phyloP scores from a whole-genome alignment of 441 rosid genomes.

The Erysimum pusillum region DNA sequence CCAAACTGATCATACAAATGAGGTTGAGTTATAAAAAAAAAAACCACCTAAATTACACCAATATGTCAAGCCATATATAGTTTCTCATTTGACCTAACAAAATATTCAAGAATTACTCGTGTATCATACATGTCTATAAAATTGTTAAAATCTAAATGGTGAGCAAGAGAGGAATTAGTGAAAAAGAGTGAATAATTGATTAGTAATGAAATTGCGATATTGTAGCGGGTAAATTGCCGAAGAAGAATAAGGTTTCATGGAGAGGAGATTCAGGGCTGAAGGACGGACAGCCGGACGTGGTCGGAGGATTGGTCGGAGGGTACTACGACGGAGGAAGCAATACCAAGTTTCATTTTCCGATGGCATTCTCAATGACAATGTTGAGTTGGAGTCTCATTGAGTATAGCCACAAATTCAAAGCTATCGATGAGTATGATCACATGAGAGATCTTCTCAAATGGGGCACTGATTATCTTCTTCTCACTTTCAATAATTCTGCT shows the following conservation, averaged over 20 bases:
- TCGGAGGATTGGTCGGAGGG: constrained; percentile 78
- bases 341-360: constrained; percentile 80
- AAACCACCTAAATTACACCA: not conserved
- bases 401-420: constrained; percentile 69
- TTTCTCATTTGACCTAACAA: not conserved
- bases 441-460: constrained; percentile 72
- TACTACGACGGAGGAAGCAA: constrained; percentile 89
- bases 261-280: constrained; percentile 72
- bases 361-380: constrained; percentile 90
- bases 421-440: constrained; percentile 71
- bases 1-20: not conserved
- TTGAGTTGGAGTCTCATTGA: constrained; percentile 92
- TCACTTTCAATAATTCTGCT: constrained; percentile 77
- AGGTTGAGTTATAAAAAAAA: not conserved
- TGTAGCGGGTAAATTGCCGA: constrained; percentile 81
- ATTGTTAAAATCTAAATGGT: no score
- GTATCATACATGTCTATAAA: not conserved
- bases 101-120: not conserved
- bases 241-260: constrained; percentile 75
- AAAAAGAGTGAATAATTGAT: not conserved
- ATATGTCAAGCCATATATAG: not conserved
- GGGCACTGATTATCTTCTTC: constrained; percentile 89
- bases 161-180: not conserved
- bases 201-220: not conserved
- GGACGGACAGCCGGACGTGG: constrained; percentile 66